phyloP scores from a whole-genome alignment of 1,284 basidiomycete genomes.

The Lignosus rhinocerotis region DNA sequence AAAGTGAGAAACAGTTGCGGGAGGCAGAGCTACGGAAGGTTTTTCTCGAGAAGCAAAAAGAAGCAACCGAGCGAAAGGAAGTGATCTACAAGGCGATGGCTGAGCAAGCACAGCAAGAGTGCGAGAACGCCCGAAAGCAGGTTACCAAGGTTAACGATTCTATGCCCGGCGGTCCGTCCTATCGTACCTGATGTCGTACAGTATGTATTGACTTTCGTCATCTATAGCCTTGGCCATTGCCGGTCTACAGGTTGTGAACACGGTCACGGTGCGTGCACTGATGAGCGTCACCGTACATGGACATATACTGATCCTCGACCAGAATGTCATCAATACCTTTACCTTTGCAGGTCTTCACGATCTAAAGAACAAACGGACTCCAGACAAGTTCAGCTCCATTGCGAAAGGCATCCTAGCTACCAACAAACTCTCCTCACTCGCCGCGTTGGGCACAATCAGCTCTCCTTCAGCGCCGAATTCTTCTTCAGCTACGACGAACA shows the following conservation, averaged over 20 bases:
- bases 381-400: too few relatives aligned
- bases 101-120: slow-evolving; percentile 5
- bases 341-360: too few relatives aligned
- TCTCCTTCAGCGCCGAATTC: too few relatives aligned
- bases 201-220: neutral
- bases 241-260: neutral
- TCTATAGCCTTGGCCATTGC: neutral
- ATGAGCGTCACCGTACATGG: neutral
- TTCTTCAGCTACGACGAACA: too few relatives aligned
- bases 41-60: neutral
- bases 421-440: too few relatives aligned
- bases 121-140: neutral
- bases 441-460: too few relatives aligned
- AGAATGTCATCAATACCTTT: neutral
- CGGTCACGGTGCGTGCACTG: neutral
- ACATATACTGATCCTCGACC: neutral
- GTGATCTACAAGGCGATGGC: neutral
- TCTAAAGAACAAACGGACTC: too few relatives aligned
- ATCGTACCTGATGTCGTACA: too few relatives aligned
- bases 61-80: slow-evolving; percentile 6
- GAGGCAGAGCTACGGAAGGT: slow-evolving; percentile 5
- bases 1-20: neutral
- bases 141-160: neutral
- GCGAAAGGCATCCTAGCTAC: too few relatives aligned
- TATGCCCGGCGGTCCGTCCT: slow-evolving; percentile 3